These are phyloP conservation scores for Microdochium nivale DNA, from an alignment of 2,329 filamentous ascomycete species.

Conservation along the genomic window DNA sequence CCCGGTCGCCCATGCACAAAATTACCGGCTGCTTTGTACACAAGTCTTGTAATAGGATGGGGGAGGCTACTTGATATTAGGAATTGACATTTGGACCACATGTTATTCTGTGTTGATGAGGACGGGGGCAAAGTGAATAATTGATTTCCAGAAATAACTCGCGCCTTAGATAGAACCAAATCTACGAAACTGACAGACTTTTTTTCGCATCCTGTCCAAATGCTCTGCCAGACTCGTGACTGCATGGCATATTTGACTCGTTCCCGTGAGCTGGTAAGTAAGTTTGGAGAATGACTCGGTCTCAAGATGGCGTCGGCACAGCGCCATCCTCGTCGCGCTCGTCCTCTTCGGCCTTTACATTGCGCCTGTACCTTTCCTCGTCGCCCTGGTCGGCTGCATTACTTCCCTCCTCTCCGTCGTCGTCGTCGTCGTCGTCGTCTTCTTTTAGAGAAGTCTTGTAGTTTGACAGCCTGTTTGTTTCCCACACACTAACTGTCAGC, in stretches of 20 bases:
- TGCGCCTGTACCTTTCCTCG: neutral
- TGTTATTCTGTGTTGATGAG: neutral
- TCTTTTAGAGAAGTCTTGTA: neutral
- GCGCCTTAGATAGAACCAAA: neutral
- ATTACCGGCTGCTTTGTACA: neutral
- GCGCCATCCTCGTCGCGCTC: neutral
- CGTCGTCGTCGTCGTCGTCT: neutral
- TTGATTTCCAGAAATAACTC: neutral
- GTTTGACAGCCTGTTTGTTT: neutral
- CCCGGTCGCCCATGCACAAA: neutral
- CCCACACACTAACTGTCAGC: neutral
- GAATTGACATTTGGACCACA: neutral
- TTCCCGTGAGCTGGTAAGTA: too few species aligned
- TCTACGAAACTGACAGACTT: too few species aligned
- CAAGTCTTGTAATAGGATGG: neutral
- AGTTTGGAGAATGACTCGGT: neutral
- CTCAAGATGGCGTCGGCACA: neutral
- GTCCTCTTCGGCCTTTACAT: neutral
- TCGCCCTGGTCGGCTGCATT: neutral
- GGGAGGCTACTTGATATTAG: neutral
- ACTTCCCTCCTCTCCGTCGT: too few species aligned
- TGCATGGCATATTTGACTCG: too few species aligned
- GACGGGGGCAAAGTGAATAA: neutral
- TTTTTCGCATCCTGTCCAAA: too few species aligned
- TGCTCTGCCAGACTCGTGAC: too few species aligned